Base-by-base conservation (phyloP, 1,284 basidiomycete genomes). In the Cutaneotrichosporon mucoides region DNA sequence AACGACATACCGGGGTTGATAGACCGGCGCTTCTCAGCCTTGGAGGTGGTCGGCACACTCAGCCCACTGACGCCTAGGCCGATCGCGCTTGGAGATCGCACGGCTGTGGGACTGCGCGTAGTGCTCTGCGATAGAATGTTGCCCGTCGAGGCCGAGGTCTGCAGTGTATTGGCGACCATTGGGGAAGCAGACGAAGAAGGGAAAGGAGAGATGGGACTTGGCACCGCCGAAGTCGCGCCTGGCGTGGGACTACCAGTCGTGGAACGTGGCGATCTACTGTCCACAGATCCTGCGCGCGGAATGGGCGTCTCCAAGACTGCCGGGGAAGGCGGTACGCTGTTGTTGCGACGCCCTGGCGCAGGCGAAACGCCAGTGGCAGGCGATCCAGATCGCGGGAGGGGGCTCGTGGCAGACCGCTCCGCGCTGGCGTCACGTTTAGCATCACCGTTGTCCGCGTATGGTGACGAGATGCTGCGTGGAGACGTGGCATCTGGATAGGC, bases 1-100 rank as follows among this genome's bases (percentile, higher is more conserved):
- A 76, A 75, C 2, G 72, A 66, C 70, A 75, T 73, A 9, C 66
- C 73, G 0, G 78, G 78, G 59, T 79, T 79, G 69, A 79, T 79
- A 0, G 77, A 79, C 34, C 76, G 56, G 45, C 78, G 59, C 40
- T 69, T 65, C 12, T 76, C 76, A 0, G 76, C 75, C 60, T 72
- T 73, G 38, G 61, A 64, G 1, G 69, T 24, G 24, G 24, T 68
- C 2, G 75, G 73, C 5, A 76, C 73, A 45, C 68, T 68, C 34
- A 79, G 62, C 1, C 75, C 74, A 8, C 37, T 41, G 24, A 47
- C 44, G 8, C 53, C 53, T 10, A 55, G 45, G 3, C 37, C 53
- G 16, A 41, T 16, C 7, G 37, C 37, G 36, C 53, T 48, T 4
- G 45, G n/a, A 5, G 38, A 41, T 10, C 49, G 49, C 49, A 38